Percentiles rank a stretch among this genome's conserved stretches.
Evolutionary conservation across 1,284 basidiomycete species (phyloP).

Genomic region (Bjerkandera adusta): DNA sequence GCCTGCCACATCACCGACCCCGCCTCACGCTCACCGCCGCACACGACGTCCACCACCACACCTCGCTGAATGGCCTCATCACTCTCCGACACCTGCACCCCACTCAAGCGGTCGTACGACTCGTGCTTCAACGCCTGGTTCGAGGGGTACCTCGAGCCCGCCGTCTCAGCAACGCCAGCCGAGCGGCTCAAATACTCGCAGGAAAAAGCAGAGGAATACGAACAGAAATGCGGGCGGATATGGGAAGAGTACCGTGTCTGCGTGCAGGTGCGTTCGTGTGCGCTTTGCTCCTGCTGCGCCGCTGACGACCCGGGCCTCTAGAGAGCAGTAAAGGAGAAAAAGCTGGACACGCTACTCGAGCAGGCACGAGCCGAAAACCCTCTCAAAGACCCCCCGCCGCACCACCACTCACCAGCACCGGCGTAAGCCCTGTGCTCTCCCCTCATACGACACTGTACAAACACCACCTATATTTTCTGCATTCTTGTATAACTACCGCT

Average conservation of each 20-base stretch:
- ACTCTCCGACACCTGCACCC: slow-evolving; percentile 81
- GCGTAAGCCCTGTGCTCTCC: slow-evolving; percentile 5
- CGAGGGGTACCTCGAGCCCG: slow-evolving; percentile 88
- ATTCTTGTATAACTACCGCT: not conserved
- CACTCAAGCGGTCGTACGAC: slow-evolving; percentile 88
- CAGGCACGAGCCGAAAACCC: slow-evolving; percentile 85
- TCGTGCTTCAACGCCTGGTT: slow-evolving; percentile 97
- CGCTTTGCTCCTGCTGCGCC: not conserved
- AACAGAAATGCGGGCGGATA: slow-evolving; percentile 75
- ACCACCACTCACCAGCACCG: slow-evolving; percentile 2
- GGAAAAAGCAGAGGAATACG: slow-evolving; percentile 77
- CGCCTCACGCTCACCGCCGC: too few relatives aligned
- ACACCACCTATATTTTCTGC: not conserved
- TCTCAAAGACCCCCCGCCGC: slow-evolving; percentile 48
- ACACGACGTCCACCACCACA: not conserved
- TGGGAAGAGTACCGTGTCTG: slow-evolving; percentile 82
- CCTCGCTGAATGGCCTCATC: slow-evolving; percentile 58
- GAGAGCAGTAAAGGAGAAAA: slow-evolving; percentile 82
- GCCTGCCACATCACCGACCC: slow-evolving; percentile 7
- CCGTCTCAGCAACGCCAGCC: slow-evolving; percentile 43
- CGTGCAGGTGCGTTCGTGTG: slow-evolving; percentile 54
- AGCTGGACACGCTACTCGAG: slow-evolving; percentile 71
- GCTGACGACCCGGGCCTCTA: slow-evolving; percentile 31
- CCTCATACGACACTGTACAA: slow-evolving; percentile 1
- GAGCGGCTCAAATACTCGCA: slow-evolving; percentile 46